A percentile compares a stretch with the other conserved stretches of the same genome.
Conservation (phyloP, 371 early-diverging fungal species). For the Mortierella sp. region DNA sequence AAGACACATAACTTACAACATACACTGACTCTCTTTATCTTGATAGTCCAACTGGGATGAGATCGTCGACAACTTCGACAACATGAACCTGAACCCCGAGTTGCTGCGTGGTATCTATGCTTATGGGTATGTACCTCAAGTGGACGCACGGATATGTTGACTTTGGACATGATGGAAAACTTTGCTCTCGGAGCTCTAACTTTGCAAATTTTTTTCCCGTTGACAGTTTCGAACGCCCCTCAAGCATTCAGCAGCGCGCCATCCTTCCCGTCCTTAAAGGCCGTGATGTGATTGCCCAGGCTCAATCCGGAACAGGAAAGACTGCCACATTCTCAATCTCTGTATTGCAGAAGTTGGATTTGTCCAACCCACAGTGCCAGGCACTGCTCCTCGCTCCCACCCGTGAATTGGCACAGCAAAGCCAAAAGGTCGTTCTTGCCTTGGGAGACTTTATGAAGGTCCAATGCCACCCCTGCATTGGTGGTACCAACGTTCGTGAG, state of each 20-base stretch:
- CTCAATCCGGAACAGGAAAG: constrained; percentile 98
- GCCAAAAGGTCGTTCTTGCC: constrained; percentile 85
- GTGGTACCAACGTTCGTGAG: constrained; percentile 90
- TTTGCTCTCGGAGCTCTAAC: not conserved
- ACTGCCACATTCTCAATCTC: constrained; percentile 97
- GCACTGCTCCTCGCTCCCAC: constrained; percentile 93
- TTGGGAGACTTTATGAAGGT: constrained; percentile 90
- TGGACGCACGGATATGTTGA: not conserved
- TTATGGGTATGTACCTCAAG: constrained; percentile 25
- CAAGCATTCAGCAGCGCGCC: constrained; percentile 94
- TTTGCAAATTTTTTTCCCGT: not conserved
- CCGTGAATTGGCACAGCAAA: constrained; percentile 94
- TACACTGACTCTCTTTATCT: not conserved
- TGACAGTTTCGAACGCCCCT: constrained; percentile 87
- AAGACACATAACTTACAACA: not conserved
- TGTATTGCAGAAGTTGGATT: constrained; percentile 89
- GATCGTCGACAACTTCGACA: constrained; percentile 35
- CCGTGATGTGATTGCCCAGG: constrained; percentile 95
- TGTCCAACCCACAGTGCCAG: constrained; percentile 79
- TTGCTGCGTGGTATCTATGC: constrained; percentile 45
- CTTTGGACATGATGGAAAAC: not conserved
- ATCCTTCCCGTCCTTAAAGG: constrained; percentile 89
- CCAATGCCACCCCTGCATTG: constrained; percentile 87
- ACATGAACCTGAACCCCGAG: constrained; percentile 29
- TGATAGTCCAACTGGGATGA: constrained; percentile 75